These are phyloP conservation scores for Cystobasidium ongulense DNA, from an alignment of 768 basidiomycete species.

Conservation along the genomic window DNA sequence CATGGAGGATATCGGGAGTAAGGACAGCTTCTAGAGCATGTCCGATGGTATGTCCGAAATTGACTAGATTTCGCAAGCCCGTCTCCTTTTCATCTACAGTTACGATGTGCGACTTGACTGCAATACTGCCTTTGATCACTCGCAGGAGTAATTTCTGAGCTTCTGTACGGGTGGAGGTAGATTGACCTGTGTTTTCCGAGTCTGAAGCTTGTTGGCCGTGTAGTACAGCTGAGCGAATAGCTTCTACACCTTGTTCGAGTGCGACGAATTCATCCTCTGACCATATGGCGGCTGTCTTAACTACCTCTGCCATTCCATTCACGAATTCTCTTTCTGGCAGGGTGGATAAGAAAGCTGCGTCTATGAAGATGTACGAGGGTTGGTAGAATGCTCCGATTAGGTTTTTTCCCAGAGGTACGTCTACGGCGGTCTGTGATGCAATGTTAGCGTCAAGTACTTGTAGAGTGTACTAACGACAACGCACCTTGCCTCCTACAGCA, in stretches of 20 bases:
- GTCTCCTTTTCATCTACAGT: constrained; percentile 95
- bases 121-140: constrained; percentile 84
- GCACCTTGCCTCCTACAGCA: constrained; percentile 76
- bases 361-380: constrained; percentile 93
- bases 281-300: constrained; percentile 99
- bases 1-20: constrained; percentile 86
- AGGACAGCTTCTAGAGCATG: constrained; percentile 96
- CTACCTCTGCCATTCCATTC: constrained; percentile 98
- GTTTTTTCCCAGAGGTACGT: constrained; percentile 96
- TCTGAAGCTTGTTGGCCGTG: constrained; percentile 53
- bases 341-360: constrained; percentile 88
- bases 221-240: constrained; percentile 74
- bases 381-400: constrained; percentile 98
- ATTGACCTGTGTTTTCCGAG: constrained; percentile 49
- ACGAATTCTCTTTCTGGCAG: constrained; percentile 85
- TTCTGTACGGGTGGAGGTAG: constrained; percentile 52
- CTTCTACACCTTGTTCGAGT: constrained; percentile 73
- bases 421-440: constrained; percentile 79
- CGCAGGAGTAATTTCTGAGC: constrained; percentile 78
- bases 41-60: constrained; percentile 96
- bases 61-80: constrained; percentile 93
- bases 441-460: background rate
- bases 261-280: constrained; percentile 77
- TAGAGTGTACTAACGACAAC: background rate
- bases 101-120: constrained; percentile 93